Conservation (phyloP, 305 asterid species). For the Fraxinus paxiana region DNA sequence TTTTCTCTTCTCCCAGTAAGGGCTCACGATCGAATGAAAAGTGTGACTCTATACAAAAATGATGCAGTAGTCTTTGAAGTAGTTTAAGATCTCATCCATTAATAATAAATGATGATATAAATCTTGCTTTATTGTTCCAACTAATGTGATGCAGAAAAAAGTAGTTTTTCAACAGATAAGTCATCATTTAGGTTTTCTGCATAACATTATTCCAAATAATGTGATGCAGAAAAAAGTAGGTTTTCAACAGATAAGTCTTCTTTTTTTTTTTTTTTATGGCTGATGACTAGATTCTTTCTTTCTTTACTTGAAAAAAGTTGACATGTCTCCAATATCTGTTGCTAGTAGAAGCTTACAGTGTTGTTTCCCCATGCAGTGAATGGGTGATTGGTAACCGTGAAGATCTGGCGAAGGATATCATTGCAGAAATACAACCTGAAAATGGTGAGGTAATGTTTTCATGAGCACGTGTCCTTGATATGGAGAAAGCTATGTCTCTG, state of each 20-base stretch:
- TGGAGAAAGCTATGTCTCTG: conserved; percentile 7
- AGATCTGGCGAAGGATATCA: conserved; percentile 80
- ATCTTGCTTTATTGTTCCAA: neutral
- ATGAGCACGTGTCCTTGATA: neutral
- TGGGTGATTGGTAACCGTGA: conserved; percentile 98
- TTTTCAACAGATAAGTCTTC: too few relatives aligned
- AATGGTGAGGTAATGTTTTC: conserved; percentile 82
- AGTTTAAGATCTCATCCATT: neutral
- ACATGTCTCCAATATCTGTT: neutral
- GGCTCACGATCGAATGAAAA: neutral
- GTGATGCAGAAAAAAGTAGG: too few relatives aligned
- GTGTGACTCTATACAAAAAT: neutral
- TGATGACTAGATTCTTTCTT: neutral
- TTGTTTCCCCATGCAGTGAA: conserved; percentile 57
- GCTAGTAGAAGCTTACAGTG: neutral
- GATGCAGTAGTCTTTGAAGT: neutral
- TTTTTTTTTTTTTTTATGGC: neutral
- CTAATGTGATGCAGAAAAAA: neutral
- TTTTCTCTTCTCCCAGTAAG: neutral
- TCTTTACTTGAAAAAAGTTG: neutral
- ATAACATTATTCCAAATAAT: too few relatives aligned
- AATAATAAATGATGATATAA: neutral
- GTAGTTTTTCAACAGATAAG: neutral
- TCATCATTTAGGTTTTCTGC: neutral
- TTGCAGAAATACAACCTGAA: conserved; percentile 86